Conservation (phyloP, 1,284 basidiomycete species). For the Cutaneotrichosporon daszewskae region DNA sequence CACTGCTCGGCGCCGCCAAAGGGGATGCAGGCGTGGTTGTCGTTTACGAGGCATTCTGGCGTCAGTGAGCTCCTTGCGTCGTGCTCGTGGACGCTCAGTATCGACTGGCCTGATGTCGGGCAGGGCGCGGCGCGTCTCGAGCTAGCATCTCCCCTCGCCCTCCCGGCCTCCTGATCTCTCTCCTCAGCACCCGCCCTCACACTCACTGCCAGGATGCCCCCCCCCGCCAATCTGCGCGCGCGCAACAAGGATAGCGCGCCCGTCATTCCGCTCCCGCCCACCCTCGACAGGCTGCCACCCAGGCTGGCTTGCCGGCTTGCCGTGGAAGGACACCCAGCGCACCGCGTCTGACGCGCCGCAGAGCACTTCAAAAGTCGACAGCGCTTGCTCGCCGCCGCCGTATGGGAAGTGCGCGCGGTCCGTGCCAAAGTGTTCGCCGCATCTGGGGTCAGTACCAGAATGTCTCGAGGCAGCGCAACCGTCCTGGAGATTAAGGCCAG, state of each 20-base stretch:
- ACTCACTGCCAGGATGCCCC: background rate
- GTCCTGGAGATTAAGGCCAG: no score
- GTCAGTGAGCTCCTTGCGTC: no score
- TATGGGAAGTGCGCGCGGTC: constrained; percentile 32
- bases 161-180: no score
- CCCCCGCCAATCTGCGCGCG: constrained; percentile 27
- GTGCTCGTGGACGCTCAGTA: no score
- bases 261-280: constrained; percentile 36
- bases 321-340: constrained; percentile 41
- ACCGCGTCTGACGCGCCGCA: constrained; percentile 37
- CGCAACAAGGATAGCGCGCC: constrained; percentile 31
- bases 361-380: constrained; percentile 37
- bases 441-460: constrained; percentile 1
- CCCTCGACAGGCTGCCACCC: constrained; percentile 43
- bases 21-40: constrained; percentile 43
- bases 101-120: no score
- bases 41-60: constrained; percentile 36
- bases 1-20: constrained; percentile 40
- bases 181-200: no score
- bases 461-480: background rate
- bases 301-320: constrained; percentile 26
- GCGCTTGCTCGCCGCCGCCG: constrained; percentile 34
- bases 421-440: constrained; percentile 33
- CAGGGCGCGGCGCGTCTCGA: no score
- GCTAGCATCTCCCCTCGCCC: no score